Evolutionary conservation across 2,329 filamentous ascomycete species (phyloP), one percentile per base, ranked within the genome.

Genomic region (Lojkania enalia): DNA sequence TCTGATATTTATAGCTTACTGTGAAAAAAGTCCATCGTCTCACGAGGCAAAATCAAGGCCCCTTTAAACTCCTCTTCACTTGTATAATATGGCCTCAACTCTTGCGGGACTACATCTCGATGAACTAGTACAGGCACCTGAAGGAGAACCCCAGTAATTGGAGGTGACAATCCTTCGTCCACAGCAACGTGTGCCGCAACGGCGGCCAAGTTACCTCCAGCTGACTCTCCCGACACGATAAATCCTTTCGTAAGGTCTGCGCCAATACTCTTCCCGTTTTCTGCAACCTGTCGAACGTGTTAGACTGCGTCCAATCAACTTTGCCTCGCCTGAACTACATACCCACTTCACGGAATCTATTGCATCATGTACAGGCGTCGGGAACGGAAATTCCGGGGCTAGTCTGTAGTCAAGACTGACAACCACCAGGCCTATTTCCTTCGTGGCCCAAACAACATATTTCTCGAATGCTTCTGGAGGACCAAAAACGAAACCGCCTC

Each of bases 401-500:
- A 48, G 2, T n/a, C 52, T 32, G 19, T 55, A 55, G 11, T 39
- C 46, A 4, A 55, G 44, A 14, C 44, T 47, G 14, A 55, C 42
- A n/a, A 49, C 40, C 1, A 36, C 36, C 18, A 42, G 36, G 2
- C 47, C 46, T 6, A 52, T 19, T 18, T 51, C 43, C 13, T 51
- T 44, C 5, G 42, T 35, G 30, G 51, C 29, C n/a, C 19, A 4
- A 20, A 40, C 46, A 32, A 40, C 33, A 39, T 15, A 30, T 5
- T 7, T 21, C 33, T 51, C 55, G n/a, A 19, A 39, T 1, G 18
- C n/a, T 27, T 57, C 55, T 3, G 55, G 45, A n/a, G 30, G 29
- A 1, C 55, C 53, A 21, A 52, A 44, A 6, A 41, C 48, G 42
- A 40, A 57, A 3, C 58, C 56, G 5, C 58, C 58, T 9, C 58